Base-by-base conservation (phyloP, 208 protist species). In the Trypanosoma theileri region DNA sequence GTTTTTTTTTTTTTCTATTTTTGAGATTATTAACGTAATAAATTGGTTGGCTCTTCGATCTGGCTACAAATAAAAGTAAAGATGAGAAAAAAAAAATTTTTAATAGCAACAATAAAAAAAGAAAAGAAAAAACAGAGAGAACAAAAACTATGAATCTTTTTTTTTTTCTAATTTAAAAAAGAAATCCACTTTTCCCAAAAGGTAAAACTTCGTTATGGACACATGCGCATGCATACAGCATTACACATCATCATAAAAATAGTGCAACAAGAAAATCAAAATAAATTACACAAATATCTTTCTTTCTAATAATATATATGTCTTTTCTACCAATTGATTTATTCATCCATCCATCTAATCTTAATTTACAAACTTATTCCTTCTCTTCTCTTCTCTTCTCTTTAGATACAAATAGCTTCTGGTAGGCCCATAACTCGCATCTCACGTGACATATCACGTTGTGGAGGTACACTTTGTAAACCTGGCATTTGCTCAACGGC, bases 371-470 rank as follows among this genome's bases (percentile, higher is more conserved):
- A 22, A 21, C 17, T 41, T 13, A 14, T 17, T n/a, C n/a, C 19
- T 53, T 57, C 6, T 26, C 26, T 16, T 42, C 35, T 2, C 4
- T 21, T 17, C 17, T 45, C 11, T 42, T 42, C 1, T 16, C 31
- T 65, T 61, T 69, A 75, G 17, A 66, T n/a, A 19, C 40, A 55
- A 22, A 11, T 56, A 16, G 67, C 35, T 11, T 79, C 62, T 53
- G 61, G 64, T 24, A 71, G 31, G 0, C 71, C 71, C 42, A 59
- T 59, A 31, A 40, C 54, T 52, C 66, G 76, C 76, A 81, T 81
- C n/a, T 81, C 76, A 17, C 60, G 26, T 28, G 60, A 19, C 42
- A 81, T 46, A 55, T 81, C 76, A 22, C 71, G 64, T 40, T 46
- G 31, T 12, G 52, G 13, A 0, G 31, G n/a, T 21, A 31, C 46